Conservation (phyloP, 805 yeast genomes). For the Candida sonorensis region DNA sequence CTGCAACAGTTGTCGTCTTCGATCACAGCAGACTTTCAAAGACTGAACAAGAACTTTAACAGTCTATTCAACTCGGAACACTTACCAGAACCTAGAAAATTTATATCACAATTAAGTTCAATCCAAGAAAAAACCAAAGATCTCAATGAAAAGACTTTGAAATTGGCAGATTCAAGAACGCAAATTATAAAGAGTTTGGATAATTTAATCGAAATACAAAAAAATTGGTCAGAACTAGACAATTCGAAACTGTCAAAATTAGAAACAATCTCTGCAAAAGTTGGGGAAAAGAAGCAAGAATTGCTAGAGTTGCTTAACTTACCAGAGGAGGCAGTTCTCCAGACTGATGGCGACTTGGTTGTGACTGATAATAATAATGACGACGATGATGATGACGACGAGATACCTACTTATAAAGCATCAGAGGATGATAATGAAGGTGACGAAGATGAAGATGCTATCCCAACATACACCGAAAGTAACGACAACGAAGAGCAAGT, state of each 20-base stretch:
- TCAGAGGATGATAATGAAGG: slow-evolving; percentile 6
- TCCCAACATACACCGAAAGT: slow-evolving; percentile 9
- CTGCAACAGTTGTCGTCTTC: slow-evolving; percentile 17
- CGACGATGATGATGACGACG: slow-evolving; percentile 13
- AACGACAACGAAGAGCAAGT: slow-evolving; percentile 6
- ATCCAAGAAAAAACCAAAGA: slow-evolving; percentile 9
- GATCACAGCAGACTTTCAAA: slow-evolving; percentile 12
- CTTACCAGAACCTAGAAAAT: slow-evolving; percentile 26
- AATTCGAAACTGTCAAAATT: slow-evolving; percentile 15
- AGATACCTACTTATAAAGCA: too few relatives aligned
- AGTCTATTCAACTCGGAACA: slow-evolving; percentile 23
- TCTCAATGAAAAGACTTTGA: slow-evolving; percentile 8
- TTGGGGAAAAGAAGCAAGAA: slow-evolving; percentile 18
- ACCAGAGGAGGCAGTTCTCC: too few relatives aligned
- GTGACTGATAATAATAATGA: slow-evolving; percentile 11
- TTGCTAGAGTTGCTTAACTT: slow-evolving; percentile 20
- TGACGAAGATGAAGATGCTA: slow-evolving; percentile 13
- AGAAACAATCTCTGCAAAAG: slow-evolving; percentile 9
- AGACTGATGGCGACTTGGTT: slow-evolving; percentile 4
- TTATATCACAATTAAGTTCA: slow-evolving; percentile 18
- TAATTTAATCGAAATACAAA: slow-evolving; percentile 22
- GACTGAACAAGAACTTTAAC: slow-evolving; percentile 18
- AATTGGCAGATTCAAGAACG: slow-evolving; percentile 15
- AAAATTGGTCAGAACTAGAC: slow-evolving; percentile 26
- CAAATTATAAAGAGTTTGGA: slow-evolving; percentile 20